phyloP scores from a whole-genome alignment of 805 yeast species.

The Tetrapisispora taiwanensis region DNA sequence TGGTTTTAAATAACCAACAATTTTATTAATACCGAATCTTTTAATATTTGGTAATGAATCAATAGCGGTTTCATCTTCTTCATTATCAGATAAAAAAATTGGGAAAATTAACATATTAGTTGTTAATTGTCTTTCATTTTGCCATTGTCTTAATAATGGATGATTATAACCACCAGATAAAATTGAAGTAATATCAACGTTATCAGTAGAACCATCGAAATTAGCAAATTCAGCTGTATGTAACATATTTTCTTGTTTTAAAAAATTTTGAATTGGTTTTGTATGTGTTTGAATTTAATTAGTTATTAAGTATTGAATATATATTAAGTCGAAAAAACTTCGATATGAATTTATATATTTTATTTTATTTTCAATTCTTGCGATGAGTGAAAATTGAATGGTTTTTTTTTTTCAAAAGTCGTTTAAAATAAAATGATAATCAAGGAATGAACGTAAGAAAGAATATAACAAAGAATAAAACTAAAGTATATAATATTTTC shows the following conservation, averaged over 20 bases:
- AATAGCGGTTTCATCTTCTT: slow-evolving; percentile 68
- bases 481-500: too few species aligned
- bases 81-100: slow-evolving; percentile 68
- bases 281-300: not conserved
- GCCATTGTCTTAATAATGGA: slow-evolving; percentile 86
- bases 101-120: slow-evolving; percentile 92
- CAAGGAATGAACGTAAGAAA: too few species aligned
- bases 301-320: too few species aligned
- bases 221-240: slow-evolving; percentile 67
- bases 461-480: too few species aligned
- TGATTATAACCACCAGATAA: slow-evolving; percentile 93
- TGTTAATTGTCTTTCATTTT: slow-evolving; percentile 67
- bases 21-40: slow-evolving; percentile 72
- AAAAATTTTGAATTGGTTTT: too few species aligned
- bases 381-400: too few species aligned
- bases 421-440: too few species aligned
- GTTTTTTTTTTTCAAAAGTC: too few species aligned
- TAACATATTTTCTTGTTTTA: not conserved
- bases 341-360: too few species aligned
- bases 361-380: too few species aligned
- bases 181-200: slow-evolving; percentile 57
- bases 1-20: slow-evolving; percentile 58
- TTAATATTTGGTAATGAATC: slow-evolving; percentile 80
- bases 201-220: slow-evolving; percentile 28
- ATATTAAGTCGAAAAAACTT: too few species aligned